Conservation (phyloP, 2,329 filamentous ascomycete species). For the Cyphellophora europaea region DNA sequence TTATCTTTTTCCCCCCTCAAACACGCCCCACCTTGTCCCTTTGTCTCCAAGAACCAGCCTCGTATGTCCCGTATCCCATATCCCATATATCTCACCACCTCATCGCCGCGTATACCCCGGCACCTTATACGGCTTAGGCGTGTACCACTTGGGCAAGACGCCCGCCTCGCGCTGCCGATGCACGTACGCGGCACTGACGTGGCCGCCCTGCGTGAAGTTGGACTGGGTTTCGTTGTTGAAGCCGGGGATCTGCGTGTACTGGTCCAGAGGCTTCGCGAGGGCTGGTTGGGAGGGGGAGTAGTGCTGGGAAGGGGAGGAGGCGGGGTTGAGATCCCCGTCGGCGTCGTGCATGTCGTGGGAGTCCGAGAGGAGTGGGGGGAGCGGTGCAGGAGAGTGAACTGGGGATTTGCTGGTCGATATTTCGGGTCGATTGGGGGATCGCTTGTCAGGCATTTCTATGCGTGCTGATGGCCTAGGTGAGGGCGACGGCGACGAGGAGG, state of each 20-base stretch:
- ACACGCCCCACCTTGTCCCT: no score
- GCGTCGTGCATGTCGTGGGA: not conserved
- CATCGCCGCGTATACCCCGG: constrained; percentile 20
- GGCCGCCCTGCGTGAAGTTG: constrained; percentile 19
- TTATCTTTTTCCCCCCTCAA: constrained; percentile 1
- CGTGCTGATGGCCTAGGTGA: no score
- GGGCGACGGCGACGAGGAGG: no score
- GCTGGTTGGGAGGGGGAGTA: constrained; percentile 10
- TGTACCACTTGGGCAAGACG: constrained; percentile 15
- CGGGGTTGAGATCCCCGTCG: constrained; percentile 1
- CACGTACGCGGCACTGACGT: constrained; percentile 18
- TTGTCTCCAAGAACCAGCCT: no score
- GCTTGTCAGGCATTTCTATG: no score
- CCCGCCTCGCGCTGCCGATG: constrained; percentile 16
- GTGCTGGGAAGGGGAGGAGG: constrained; percentile 3
- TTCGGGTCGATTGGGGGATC: no score
- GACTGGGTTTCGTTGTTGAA: constrained; percentile 20
- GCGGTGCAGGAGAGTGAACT: constrained; percentile 7
- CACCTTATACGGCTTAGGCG: constrained; percentile 27
- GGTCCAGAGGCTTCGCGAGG: constrained; percentile 1
- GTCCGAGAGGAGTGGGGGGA: not conserved
- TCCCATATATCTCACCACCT: no score
- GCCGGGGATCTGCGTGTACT: constrained; percentile 14
- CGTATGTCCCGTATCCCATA: no score
- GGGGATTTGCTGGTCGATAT: no score